phyloP scores from a whole-genome alignment of 2,329 filamentous ascomycete genomes.

The Trichophyton simii region DNA sequence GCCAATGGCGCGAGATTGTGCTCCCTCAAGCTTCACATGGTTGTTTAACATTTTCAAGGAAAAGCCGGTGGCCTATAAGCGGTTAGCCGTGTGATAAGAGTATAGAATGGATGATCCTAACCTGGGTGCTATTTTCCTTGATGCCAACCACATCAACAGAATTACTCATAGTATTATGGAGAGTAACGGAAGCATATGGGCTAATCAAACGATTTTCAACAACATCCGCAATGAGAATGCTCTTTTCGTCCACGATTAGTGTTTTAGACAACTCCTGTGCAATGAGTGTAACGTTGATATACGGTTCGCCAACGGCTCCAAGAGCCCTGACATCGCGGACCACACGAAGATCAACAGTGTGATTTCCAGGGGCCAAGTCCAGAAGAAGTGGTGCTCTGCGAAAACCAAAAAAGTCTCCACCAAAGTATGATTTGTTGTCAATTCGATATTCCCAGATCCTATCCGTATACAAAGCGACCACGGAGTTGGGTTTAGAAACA shows the following conservation, averaged over 20 bases:
- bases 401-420: conserved; percentile 45
- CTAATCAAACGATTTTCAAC: conserved; percentile 37
- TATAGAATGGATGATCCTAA: neutral
- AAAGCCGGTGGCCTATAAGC: neutral
- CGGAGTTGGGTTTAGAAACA: conserved; percentile 21
- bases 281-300: conserved; percentile 31
- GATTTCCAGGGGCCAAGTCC: conserved; percentile 37
- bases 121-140: conserved; percentile 2
- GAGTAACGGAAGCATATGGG: conserved; percentile 35
- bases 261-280: conserved; percentile 18
- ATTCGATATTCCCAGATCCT: conserved; percentile 43
- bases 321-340: conserved; percentile 46
- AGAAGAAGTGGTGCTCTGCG: conserved; percentile 39
- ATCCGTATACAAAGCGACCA: conserved; percentile 35
- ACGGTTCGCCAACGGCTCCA: conserved; percentile 39
- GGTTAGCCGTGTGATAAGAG: neutral
- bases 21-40: conserved; percentile 18
- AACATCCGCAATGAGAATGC: conserved; percentile 41
- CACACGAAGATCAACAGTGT: conserved; percentile 42
- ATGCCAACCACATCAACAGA: conserved; percentile 16
- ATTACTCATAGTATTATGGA: conserved; percentile 34
- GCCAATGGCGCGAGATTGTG: conserved; percentile 25
- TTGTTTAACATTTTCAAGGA: conserved; percentile 5
- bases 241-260: conserved; percentile 22
- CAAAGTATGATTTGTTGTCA: conserved; percentile 41